These are phyloP conservation scores for Nosema muscidifuracis DNA, from an alignment of 371 early-diverging fungal genomes.

Conservation along the genomic window DNA sequence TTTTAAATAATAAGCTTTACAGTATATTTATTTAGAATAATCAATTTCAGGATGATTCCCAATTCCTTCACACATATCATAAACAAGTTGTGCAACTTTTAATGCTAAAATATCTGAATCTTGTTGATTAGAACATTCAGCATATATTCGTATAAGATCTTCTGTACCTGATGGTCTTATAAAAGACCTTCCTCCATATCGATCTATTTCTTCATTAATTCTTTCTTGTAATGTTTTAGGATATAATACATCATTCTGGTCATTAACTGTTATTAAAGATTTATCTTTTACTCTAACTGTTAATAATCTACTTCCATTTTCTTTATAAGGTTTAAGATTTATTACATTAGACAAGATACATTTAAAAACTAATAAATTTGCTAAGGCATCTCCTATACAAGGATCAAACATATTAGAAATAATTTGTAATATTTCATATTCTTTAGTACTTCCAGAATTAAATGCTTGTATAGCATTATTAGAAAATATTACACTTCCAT, in stretches of 20 bases:
- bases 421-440: conserved; percentile 26
- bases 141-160: conserved; percentile 93
- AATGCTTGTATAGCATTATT: conserved; percentile 65
- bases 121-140: conserved; percentile 60
- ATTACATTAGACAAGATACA: conserved; percentile 69
- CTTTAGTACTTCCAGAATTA: not conserved
- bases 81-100: conserved; percentile 45
- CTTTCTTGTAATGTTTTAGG: conserved; percentile 79
- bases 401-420: conserved; percentile 50
- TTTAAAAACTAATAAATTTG: conserved; percentile 88
- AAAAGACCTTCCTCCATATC: conserved; percentile 39
- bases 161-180: conserved; percentile 94
- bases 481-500: conserved; percentile 93
- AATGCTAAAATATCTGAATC: conserved; percentile 40
- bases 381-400: conserved; percentile 89
- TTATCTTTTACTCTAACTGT: conserved; percentile 76
- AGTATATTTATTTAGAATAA: conserved; percentile 33
- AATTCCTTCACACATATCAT: conserved; percentile 50
- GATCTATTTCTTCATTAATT: conserved; percentile 74
- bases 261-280: conserved; percentile 67
- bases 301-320: conserved; percentile 68
- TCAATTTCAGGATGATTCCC: conserved; percentile 52
- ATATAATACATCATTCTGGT: conserved; percentile 76
- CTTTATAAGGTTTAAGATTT: conserved; percentile 38
- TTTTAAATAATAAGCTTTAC: too few species aligned